A percentile compares a stretch with the other conserved stretches of the same genome.
Conservation (phyloP, 257 asterid genomes). For the Solanum pimpinellifolium region DNA sequence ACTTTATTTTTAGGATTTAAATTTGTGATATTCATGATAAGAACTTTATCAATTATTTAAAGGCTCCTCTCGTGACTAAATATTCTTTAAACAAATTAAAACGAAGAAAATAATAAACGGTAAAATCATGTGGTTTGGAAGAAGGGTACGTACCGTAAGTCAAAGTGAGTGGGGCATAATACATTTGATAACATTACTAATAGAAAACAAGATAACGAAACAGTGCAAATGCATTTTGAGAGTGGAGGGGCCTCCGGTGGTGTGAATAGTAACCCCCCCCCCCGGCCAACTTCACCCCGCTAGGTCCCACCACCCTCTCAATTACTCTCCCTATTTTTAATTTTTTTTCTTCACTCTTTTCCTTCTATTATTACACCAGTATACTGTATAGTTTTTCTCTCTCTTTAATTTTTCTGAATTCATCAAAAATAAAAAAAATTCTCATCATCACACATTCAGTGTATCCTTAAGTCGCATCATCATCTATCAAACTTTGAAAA, state of each 20-base stretch:
- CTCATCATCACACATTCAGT: not conserved
- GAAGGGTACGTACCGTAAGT: not conserved
- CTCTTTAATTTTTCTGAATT: not conserved
- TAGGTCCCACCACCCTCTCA: conserved; percentile 24
- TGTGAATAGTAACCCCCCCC: conserved; percentile 11
- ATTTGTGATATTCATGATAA: too few species aligned
- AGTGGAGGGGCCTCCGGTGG: conserved; percentile 8
- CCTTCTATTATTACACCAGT: not conserved
- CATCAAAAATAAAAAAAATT: not conserved
- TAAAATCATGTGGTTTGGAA: not conserved
- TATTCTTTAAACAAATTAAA: too few species aligned
- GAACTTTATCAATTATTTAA: too few species aligned
- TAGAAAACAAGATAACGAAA: not conserved
- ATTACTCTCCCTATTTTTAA: not conserved
- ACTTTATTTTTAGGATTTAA: fast-evolving
- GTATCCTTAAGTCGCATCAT: not conserved
- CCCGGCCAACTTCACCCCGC: not conserved
- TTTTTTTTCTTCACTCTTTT: not conserved
- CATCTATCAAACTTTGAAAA: not conserved
- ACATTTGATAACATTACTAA: not conserved
- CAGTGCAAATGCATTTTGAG: not conserved
- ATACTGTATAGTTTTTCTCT: not conserved
- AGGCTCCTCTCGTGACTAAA: fast-evolving
- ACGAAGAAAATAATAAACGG: not conserved
- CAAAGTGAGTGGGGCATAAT: not conserved